Base-by-base conservation (phyloP, 2,329 filamentous ascomycete species). In the Cercospora zeae-maydis region DNA sequence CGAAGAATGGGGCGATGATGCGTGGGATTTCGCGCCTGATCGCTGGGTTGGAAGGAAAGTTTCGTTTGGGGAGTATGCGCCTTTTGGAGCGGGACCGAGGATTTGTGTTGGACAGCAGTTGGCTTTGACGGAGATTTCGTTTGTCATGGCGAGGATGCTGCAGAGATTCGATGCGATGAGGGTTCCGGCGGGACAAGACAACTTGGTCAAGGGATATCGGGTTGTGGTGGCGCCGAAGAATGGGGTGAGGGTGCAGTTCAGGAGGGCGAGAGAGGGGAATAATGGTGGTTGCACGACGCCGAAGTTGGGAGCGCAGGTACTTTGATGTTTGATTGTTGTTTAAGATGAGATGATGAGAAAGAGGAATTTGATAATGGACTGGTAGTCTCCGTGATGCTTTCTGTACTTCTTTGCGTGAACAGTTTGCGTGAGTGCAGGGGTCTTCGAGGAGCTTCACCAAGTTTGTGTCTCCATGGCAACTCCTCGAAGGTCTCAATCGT, bases 1-100 rank as follows among this genome's bases (percentile, higher is more conserved):
- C 30, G 78, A 80, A 52, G 70, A 80, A 51, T 83, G 78, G 69
- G 81, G 81, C 3, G 67, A 74, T 3, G 81, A 83, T 42, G 79
- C 80, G 2, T 63, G 66, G 64, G 75, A 77, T 34, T 84, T 78
- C 72, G 80, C 80, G 27, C 71, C 55, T 39, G 65, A 58, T 68
- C 70, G 72, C 16, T 72, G 51, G 73, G 62, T 61, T 11, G 69
- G 49, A 60, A 63, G 57, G 39, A 67, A 64, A 64, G 11, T 72
- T 64, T 57, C 54, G 1, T 47, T 59, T 36, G 65, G 64, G 0
- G 61, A 66, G 30, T 69, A 64, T 39, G 64, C 63, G 10, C 63
- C 66, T 11, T 68, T 67, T 24, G 70, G 72, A 16, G 66, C 62
- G 11, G 72, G 73, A 2, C 70, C 68, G 13, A 59, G 64, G 10